Evolutionary conservation across 768 basidiomycete species (phyloP).

Genomic region (Phylloporus rhodoxanthus): DNA sequence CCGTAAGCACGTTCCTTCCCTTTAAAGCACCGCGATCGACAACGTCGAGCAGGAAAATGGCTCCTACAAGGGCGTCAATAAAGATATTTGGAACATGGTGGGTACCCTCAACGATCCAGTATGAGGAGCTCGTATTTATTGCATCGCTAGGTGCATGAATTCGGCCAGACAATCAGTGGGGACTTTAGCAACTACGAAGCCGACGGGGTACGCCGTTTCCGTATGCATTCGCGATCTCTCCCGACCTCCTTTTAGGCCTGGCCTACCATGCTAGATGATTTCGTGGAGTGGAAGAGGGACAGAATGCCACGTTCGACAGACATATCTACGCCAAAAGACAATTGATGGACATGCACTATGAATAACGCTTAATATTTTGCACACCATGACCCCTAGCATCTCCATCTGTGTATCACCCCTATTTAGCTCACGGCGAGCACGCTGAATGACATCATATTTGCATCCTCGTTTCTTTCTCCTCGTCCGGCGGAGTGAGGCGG

Average conservation of each 20-base stretch:
- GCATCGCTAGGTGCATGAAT: conserved; percentile 60
- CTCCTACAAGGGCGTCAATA: conserved; percentile 72
- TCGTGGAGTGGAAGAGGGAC: conserved; percentile 58
- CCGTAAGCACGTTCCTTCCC: conserved; percentile 35
- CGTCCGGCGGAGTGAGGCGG: not conserved
- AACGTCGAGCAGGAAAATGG: conserved; percentile 35
- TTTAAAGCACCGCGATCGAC: not conserved
- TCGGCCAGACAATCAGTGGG: conserved; percentile 56
- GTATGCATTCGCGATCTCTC: conserved; percentile 1
- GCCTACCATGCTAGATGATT: conserved; percentile 79
- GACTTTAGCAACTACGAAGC: conserved; percentile 64
- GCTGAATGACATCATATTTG: not conserved
- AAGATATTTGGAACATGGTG: conserved; percentile 85
- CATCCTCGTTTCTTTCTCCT: not conserved
- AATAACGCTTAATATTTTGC: conserved; percentile 14
- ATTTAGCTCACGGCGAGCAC: not conserved
- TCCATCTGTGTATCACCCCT: conserved; percentile 1
- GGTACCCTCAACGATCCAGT: conserved; percentile 11
- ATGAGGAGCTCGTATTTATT: not conserved
- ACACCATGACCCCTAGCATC: conserved; percentile 7
- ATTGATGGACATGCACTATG: conserved; percentile 10
- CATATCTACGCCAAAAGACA: not conserved
- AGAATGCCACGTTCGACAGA: conserved; percentile 9
- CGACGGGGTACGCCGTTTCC: conserved; percentile 55
- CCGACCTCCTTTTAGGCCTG: conserved; percentile 50